Evolutionary conservation across 2,329 filamentous ascomycete genomes (phyloP), one percentile per base, ranked within the genome.

Genomic region (Xenoacremonium recifei): DNA sequence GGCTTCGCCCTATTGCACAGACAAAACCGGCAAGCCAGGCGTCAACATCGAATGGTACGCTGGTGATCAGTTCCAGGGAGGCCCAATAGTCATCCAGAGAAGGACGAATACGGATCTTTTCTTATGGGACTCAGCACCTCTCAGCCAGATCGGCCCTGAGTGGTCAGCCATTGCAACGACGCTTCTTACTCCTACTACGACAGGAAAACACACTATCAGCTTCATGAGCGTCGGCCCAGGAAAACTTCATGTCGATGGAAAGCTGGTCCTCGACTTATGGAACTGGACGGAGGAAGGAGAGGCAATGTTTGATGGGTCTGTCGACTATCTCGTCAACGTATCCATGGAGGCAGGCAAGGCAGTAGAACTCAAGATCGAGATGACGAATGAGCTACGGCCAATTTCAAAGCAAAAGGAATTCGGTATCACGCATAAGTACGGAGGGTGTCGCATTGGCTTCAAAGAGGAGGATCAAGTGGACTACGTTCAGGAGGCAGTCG

Each of bases 371-470:
- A 58, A 60, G 7, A 61, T 67, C 1, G 66, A 69, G 39, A 71
- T 80, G 17, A 73, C 78, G 2, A 82, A 89, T 62, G 70, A 69
- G 1, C 85, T 85, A 21, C 79, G 77, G 18, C 84, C 79, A 4
- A 51, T 76, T 27, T 71, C 71, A 19, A 84, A 84, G 57, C 78
- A 83, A 67, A 78, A 68, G 59, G 65, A 65, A 56, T 75, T 67
- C 61, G 75, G 65, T 62, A 74, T 72, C 46, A 81, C 79, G 6
- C 77, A 87, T 60, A 80, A 80, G 44, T 86, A 86, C 47, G 84
- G 84, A 13, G 84, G 84, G 3, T 86, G 84, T 53, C 77, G 85
- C 4, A 82, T 88, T 37, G 85, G 85, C 0, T 87, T 85, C 60
- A 81, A 84, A 58, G 78, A 85, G 53, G 75, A 84, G 50, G 79